Conservation (phyloP, 2,329 filamentous ascomycete genomes). For the Phaeosphaeria sp. region DNA sequence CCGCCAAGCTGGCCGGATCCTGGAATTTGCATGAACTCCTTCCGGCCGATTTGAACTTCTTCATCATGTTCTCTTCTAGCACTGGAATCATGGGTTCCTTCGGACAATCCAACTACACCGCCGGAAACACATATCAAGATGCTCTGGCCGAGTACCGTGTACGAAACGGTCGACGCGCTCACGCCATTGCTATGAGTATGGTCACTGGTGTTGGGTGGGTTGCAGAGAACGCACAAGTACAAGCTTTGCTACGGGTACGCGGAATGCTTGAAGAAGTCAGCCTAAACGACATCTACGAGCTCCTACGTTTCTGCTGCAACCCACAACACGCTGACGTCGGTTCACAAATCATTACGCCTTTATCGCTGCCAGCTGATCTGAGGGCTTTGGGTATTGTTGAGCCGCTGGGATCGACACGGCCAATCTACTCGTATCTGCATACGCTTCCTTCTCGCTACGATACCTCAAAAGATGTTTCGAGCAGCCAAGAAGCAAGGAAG, state of each 20-base stretch:
- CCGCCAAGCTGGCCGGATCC: constrained; percentile 44
- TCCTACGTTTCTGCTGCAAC: constrained; percentile 27
- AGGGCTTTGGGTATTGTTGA: constrained; percentile 18
- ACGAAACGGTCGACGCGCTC: constrained; percentile 38
- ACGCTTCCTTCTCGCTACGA: constrained; percentile 12
- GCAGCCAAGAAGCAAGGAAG: constrained; percentile 10
- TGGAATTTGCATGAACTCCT: constrained; percentile 36
- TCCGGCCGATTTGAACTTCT: constrained; percentile 26
- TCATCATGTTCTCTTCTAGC: constrained; percentile 29
- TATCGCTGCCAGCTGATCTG: constrained; percentile 23
- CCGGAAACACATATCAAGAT: constrained; percentile 31
- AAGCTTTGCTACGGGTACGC: background rate
- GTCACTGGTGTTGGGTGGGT: constrained; percentile 36
- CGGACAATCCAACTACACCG: constrained; percentile 29
- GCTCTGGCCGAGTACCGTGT: constrained; percentile 23
- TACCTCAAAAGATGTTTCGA: background rate
- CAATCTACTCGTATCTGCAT: constrained; percentile 16
- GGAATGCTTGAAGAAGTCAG: constrained; percentile 17
- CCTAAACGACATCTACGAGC: constrained; percentile 23
- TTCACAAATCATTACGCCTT: constrained; percentile 25
- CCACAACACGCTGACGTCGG: constrained; percentile 2
- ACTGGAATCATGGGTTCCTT: constrained; percentile 25
- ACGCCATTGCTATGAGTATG: constrained; percentile 35
- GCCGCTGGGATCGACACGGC: constrained; percentile 21
- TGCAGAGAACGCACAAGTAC: constrained; percentile 4